Evolutionary conservation across 1,284 basidiomycete genomes (phyloP).

Genomic region (Tilletia caries): DNA sequence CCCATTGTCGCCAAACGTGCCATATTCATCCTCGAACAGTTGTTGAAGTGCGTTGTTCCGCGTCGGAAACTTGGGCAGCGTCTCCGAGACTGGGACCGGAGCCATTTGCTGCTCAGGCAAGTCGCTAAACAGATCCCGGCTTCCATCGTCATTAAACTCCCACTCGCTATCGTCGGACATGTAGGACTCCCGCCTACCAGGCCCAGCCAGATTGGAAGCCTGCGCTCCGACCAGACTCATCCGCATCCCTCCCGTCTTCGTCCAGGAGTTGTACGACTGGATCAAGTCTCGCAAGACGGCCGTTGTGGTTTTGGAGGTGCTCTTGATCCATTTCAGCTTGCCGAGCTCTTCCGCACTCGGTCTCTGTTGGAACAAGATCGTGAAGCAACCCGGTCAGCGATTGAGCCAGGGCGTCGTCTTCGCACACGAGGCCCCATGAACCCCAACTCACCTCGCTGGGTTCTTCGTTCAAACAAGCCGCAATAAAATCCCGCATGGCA

Average conservation of each 20-base stretch:
- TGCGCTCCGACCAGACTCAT: constrained; percentile 63
- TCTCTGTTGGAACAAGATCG: constrained; percentile 61
- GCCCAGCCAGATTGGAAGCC: not conserved
- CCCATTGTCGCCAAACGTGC: not conserved
- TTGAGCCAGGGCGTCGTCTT: too few relatives aligned
- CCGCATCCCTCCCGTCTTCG: constrained; percentile 73
- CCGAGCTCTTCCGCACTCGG: constrained; percentile 81
- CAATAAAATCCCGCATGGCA: constrained; percentile 84
- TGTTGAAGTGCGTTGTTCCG: not conserved
- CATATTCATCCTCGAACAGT: not conserved
- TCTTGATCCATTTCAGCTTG: constrained; percentile 91
- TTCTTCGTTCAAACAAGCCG: constrained; percentile 77
- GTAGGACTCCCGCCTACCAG: not conserved
- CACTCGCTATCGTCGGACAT: constrained; percentile 4
- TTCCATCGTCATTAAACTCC: constrained; percentile 4
- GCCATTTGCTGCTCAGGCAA: not conserved
- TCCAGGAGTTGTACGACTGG: constrained; percentile 69
- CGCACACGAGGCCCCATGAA: too few relatives aligned
- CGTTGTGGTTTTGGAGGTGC: constrained; percentile 64
- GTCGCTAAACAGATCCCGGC: constrained; percentile 4
- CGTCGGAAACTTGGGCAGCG: not conserved
- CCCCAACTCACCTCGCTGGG: constrained; percentile 67
- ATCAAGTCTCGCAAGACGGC: constrained; percentile 76
- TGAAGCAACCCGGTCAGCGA: not conserved
- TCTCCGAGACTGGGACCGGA: not conserved